phyloP scores from a whole-genome alignment of 805 yeast species.

The Priceomyces carsonii region DNA sequence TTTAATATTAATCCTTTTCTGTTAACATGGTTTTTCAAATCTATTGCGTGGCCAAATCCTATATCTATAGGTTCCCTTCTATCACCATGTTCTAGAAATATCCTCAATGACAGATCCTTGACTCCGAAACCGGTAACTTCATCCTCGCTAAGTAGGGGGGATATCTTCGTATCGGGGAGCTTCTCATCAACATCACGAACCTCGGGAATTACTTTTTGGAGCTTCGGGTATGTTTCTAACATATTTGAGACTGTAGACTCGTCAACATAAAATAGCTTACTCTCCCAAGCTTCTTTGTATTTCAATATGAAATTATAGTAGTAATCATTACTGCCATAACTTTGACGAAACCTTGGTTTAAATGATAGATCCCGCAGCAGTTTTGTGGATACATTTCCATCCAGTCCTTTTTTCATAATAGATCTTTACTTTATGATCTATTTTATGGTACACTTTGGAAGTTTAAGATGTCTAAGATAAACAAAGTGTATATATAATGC shows the following conservation, averaged over 20 bases:
- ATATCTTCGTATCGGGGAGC: constrained; percentile 11
- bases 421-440: no score
- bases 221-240: constrained; percentile 11
- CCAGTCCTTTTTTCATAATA: constrained; percentile 4
- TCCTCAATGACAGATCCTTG: constrained; percentile 1
- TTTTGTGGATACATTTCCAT: constrained; percentile 4
- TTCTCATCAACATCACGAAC: constrained; percentile 8
- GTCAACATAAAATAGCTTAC: constrained; percentile 44
- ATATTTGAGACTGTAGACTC: constrained; percentile 13
- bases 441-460: no score
- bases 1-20: constrained; percentile 45
- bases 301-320: constrained; percentile 43
- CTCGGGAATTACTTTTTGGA: background rate
- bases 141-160: constrained; percentile 5
- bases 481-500: no score
- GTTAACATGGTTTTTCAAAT: background rate
- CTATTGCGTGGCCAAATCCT: constrained; percentile 2
- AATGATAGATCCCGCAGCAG: constrained; percentile 24
- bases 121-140: constrained; percentile 4
- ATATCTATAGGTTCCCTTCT: background rate
- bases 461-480: no score
- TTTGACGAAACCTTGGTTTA: constrained; percentile 32
- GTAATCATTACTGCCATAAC: constrained; percentile 51
- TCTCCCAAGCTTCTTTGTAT: constrained; percentile 53
- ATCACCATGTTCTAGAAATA: constrained; percentile 1